Percentiles rank a stretch among this genome's conserved stretches.
phyloP scores from a whole-genome alignment of 768 basidiomycete species.

The Saitozyma sp. region DNA sequence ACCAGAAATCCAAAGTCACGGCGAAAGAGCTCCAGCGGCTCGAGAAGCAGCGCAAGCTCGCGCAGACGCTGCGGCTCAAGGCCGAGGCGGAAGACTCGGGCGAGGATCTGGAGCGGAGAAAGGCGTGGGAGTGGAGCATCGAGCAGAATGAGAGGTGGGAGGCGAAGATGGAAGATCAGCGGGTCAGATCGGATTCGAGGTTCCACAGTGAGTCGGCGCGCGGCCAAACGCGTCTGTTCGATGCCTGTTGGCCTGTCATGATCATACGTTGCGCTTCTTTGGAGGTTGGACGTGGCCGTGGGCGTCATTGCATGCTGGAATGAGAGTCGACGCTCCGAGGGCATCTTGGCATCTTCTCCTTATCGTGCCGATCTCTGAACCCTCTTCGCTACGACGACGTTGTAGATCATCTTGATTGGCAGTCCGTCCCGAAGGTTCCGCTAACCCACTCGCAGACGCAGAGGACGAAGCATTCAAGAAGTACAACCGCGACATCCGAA shows the following conservation, averaged over 20 bases:
- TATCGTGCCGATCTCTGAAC: too few species aligned
- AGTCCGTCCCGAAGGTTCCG: not conserved
- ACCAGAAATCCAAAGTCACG: constrained; percentile 70
- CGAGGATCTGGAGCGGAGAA: constrained; percentile 85
- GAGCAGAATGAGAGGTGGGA: constrained; percentile 98
- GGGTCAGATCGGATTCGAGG: constrained; percentile 65
- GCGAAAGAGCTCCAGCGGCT: constrained; percentile 78
- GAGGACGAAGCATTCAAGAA: constrained; percentile 81
- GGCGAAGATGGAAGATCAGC: constrained; percentile 65
- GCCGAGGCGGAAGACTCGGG: constrained; percentile 86
- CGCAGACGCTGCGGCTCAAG: constrained; percentile 78
- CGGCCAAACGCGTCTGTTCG: too few species aligned
- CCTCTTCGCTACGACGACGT: too few species aligned
- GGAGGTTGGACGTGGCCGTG: too few species aligned
- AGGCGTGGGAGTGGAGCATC: constrained; percentile 93
- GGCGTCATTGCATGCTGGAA: too few species aligned
- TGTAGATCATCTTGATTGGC: too few species aligned
- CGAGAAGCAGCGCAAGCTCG: constrained; percentile 85
- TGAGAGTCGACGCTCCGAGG: too few species aligned
- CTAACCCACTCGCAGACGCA: constrained; percentile 63
- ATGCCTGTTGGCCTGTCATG: too few species aligned
- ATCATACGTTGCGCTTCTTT: too few species aligned
- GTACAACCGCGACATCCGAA: constrained; percentile 89
- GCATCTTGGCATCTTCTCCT: too few species aligned
- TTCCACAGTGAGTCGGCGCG: constrained; percentile 74